A percentile compares a stretch with the other conserved stretches of the same genome.
Conservation (phyloP, 2,329 filamentous ascomycete genomes). For the Elsinoe necatrix region DNA sequence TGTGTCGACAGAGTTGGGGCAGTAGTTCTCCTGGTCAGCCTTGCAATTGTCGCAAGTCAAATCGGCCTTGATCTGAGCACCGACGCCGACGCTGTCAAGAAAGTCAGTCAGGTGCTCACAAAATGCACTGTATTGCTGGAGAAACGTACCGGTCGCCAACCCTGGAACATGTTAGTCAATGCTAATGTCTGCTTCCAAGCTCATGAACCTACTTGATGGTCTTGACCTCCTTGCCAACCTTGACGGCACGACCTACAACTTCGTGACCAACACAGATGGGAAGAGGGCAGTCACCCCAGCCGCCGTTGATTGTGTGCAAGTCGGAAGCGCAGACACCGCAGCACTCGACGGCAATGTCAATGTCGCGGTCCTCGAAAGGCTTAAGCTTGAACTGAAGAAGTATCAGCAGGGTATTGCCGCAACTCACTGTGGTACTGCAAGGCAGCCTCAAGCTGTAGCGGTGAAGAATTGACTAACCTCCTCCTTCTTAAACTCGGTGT, state of each 20-base stretch:
- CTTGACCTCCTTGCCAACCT: conserved; percentile 43
- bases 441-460: not conserved
- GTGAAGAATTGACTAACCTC: conserved; percentile 34
- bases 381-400: conserved; percentile 62
- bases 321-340: conserved; percentile 55
- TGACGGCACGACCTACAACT: conserved; percentile 43
- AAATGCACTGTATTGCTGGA: not conserved
- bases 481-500: conserved; percentile 47
- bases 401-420: not conserved
- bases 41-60: conserved; percentile 45
- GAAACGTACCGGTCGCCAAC: conserved; percentile 27
- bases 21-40: conserved; percentile 46
- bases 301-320: conserved; percentile 44
- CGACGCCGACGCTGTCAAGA: conserved; percentile 41
- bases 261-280: conserved; percentile 61
- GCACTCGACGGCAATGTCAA: conserved; percentile 78
- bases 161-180: conserved; percentile 3
- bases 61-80: conserved; percentile 43
- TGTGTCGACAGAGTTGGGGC: conserved; percentile 42
- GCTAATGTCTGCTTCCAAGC: not conserved
- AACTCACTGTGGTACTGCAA: not conserved
- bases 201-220: conserved; percentile 32
- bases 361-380: conserved; percentile 76
- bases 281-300: conserved; percentile 56
- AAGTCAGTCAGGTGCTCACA: conserved; percentile 18